Percentiles rank a stretch among this genome's conserved stretches.
Conservation (phyloP, 2,329 filamentous ascomycete genomes). For the Microcyclospora pomicola region DNA sequence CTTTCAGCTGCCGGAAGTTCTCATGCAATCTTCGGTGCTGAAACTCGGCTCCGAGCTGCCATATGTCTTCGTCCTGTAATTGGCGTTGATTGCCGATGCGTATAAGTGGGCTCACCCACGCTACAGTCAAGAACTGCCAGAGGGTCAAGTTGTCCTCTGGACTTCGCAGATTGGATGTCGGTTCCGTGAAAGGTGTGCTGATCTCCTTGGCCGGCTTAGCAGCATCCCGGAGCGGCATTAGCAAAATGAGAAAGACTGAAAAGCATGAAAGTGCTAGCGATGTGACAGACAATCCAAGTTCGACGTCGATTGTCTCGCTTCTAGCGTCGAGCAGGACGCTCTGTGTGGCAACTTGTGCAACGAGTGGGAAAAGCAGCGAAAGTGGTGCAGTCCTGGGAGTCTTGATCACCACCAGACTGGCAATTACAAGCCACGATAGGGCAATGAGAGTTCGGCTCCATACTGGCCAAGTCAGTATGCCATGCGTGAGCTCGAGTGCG, state of each 20-base stretch:
- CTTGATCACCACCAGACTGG: slow-evolving; percentile 10
- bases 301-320: slow-evolving; percentile 2
- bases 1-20: slow-evolving; percentile 57
- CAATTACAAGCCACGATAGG: slow-evolving; percentile 14
- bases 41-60: slow-evolving; percentile 66
- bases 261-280: slow-evolving; percentile 10
- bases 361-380: slow-evolving; percentile 11
- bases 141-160: slow-evolving; percentile 69
- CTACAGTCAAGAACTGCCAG: slow-evolving; percentile 75
- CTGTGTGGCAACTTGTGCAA: slow-evolving; percentile 11
- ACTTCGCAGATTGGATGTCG: slow-evolving; percentile 48
- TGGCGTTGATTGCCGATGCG: slow-evolving; percentile 48
- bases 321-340: slow-evolving; percentile 12
- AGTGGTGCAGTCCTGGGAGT: slow-evolving; percentile 17
- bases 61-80: slow-evolving; percentile 66
- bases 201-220: slow-evolving; percentile 42
- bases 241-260: slow-evolving; percentile 41
- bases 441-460: slow-evolving; percentile 4
- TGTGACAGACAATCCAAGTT: slow-evolving; percentile 21
- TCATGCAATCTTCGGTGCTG: slow-evolving; percentile 65
- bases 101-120: slow-evolving; percentile 69
- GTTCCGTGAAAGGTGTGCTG: slow-evolving; percentile 40
- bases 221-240: slow-evolving; percentile 58
- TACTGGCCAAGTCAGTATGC: neutral
- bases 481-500: slow-evolving; percentile 9